Conservation (phyloP, 805 yeast species). For the Saccharomycopsis schoenii region DNA sequence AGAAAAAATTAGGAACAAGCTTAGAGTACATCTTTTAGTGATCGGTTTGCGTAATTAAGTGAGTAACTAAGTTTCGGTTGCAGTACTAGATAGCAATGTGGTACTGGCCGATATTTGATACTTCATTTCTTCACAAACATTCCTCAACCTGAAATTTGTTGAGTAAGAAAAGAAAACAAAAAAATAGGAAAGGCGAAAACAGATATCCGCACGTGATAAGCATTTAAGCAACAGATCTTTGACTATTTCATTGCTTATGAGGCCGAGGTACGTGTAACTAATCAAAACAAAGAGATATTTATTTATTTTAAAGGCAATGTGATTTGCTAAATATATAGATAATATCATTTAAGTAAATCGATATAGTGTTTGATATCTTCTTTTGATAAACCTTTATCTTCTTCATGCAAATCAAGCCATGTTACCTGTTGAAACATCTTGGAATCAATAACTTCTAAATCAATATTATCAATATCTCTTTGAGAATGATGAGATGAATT, state of each 20-base stretch:
- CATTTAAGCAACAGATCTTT: too few relatives aligned
- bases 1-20: not conserved
- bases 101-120: too few relatives aligned
- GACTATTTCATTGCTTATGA: too few relatives aligned
- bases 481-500: conserved; percentile 10
- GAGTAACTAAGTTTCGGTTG: not conserved
- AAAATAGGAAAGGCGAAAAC: too few relatives aligned
- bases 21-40: not conserved
- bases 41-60: not conserved
- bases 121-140: too few relatives aligned
- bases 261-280: not conserved
- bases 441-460: conserved; percentile 21
- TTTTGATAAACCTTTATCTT: conserved; percentile 44
- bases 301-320: not conserved
- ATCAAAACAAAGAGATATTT: too few relatives aligned
- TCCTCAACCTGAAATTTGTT: too few relatives aligned
- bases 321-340: not conserved
- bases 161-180: too few relatives aligned
- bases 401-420: conserved; percentile 63
- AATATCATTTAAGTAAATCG: conserved; percentile 2
- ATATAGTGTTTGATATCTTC: conserved; percentile 29
- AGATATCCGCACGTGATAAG: too few relatives aligned
- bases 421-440: conserved; percentile 36
- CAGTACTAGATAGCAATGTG: too few relatives aligned
- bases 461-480: conserved; percentile 15